These are phyloP conservation scores for Erodium texanum DNA, from an alignment of 441 rosid species.

Conservation along the genomic window DNA sequence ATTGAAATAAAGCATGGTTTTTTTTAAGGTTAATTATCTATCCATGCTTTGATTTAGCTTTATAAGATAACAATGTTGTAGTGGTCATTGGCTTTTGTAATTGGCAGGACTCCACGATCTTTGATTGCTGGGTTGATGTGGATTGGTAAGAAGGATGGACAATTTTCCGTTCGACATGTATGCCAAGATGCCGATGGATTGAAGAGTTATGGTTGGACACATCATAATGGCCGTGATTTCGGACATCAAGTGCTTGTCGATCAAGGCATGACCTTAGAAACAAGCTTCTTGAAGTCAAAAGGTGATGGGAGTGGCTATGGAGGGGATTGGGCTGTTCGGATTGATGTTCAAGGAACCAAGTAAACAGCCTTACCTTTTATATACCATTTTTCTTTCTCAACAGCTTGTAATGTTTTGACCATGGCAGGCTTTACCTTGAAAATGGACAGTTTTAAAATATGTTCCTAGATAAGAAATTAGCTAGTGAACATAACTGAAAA, in stretches of 20 bases:
- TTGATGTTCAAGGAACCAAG: slow-evolving; percentile 49
- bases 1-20: not conserved
- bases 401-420: not conserved
- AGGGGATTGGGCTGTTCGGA: slow-evolving; percentile 91
- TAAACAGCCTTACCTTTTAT: slow-evolving; percentile 25
- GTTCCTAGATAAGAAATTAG: not conserved
- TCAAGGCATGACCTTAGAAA: slow-evolving; percentile 56
- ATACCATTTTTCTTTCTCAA: slow-evolving; percentile 6
- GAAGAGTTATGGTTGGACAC: slow-evolving; percentile 73
- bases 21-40: not conserved
- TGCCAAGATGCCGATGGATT: slow-evolving; percentile 84
- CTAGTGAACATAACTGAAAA: not conserved
- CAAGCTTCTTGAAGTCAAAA: slow-evolving; percentile 80
- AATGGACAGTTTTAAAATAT: not conserved
- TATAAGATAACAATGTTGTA: not conserved
- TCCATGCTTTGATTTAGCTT: not conserved
- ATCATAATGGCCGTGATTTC: slow-evolving; percentile 85
- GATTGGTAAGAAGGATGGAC: slow-evolving; percentile 77
- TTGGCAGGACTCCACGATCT: slow-evolving; percentile 64
- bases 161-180: slow-evolving; percentile 62
- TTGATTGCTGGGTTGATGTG: slow-evolving; percentile 97
- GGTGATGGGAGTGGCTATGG: slow-evolving; percentile 71
- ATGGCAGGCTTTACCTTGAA: not conserved
- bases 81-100: slow-evolving; percentile 5
- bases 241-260: slow-evolving; percentile 75